Percentiles rank a stretch among this genome's conserved stretches.
Evolutionary conservation across 176 grass and related monocot genomes (phyloP).

Genomic region (Neostapfia colusana): DNA sequence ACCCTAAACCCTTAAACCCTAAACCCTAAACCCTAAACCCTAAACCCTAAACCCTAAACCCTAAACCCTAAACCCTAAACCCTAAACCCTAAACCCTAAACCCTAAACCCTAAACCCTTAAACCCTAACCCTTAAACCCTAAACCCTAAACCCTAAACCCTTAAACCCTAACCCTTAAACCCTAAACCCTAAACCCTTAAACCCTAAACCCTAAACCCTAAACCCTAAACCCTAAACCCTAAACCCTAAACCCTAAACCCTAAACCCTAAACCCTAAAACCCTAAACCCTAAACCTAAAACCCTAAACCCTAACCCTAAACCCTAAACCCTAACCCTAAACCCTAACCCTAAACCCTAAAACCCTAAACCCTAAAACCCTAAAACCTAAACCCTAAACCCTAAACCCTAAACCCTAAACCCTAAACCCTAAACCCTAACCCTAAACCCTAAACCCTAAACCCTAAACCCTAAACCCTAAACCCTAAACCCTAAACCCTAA

Average conservation of each 20-base stretch:
- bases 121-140: slow-evolving; percentile 28
- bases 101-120: slow-evolving; percentile 26
- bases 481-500: no score
- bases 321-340: no score
- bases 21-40: slow-evolving; percentile 15
- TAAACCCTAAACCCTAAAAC: slow-evolving; percentile 24
- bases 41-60: slow-evolving; percentile 5
- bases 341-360: no score
- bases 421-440: no score
- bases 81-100: slow-evolving; percentile 30
- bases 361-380: no score
- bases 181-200: slow-evolving; percentile 40
- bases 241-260: slow-evolving; percentile 20
- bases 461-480: no score
- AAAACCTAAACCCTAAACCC: no score
- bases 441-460: no score
- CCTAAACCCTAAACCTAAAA: no score
- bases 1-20: background rate
- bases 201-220: slow-evolving; percentile 32
- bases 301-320: no score
- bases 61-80: slow-evolving; percentile 10
- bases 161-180: slow-evolving; percentile 38
- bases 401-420: no score
- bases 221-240: slow-evolving; percentile 18
- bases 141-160: slow-evolving; percentile 28